Conservation (phyloP, 1,284 basidiomycete species). For the Heliocybe sulcata region DNA sequence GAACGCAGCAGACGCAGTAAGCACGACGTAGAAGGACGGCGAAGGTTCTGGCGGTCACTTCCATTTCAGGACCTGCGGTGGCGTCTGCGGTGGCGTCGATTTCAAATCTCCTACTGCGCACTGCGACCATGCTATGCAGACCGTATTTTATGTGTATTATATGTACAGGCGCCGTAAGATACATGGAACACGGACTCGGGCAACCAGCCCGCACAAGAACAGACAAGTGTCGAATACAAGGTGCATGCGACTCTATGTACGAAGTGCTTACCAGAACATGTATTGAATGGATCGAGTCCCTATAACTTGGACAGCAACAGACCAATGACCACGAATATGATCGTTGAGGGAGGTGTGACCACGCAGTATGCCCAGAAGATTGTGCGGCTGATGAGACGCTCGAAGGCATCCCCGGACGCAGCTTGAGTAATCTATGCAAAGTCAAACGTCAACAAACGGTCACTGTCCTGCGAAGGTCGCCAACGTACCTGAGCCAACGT, state of each 20-base stretch:
- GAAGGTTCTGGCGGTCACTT: background rate
- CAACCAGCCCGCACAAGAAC: background rate
- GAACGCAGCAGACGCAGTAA: background rate
- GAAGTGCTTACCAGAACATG: background rate
- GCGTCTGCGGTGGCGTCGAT: no score
- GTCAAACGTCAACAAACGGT: background rate
- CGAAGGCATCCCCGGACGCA: slow-evolving; percentile 83
- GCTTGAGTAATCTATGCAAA: slow-evolving; percentile 74
- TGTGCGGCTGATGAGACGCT: slow-evolving; percentile 78
- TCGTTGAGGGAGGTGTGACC: slow-evolving; percentile 75
- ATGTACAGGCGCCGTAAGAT: background rate
- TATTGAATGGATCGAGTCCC: background rate
- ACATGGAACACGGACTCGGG: background rate
- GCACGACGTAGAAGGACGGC: background rate
- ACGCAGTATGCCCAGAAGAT: slow-evolving; percentile 82
- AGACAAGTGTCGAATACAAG: background rate
- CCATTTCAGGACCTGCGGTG: background rate
- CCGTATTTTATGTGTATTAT: background rate
- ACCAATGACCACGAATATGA: slow-evolving; percentile 70
- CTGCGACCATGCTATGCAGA: background rate
- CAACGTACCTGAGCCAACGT: slow-evolving; percentile 65
- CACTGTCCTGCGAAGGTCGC: background rate
- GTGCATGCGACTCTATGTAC: background rate
- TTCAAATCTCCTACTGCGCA: no score
- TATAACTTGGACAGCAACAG: slow-evolving; percentile 49